phyloP scores from a whole-genome alignment of 1,139 yeast genomes.

The Sugiyamaella grinbergsii region DNA sequence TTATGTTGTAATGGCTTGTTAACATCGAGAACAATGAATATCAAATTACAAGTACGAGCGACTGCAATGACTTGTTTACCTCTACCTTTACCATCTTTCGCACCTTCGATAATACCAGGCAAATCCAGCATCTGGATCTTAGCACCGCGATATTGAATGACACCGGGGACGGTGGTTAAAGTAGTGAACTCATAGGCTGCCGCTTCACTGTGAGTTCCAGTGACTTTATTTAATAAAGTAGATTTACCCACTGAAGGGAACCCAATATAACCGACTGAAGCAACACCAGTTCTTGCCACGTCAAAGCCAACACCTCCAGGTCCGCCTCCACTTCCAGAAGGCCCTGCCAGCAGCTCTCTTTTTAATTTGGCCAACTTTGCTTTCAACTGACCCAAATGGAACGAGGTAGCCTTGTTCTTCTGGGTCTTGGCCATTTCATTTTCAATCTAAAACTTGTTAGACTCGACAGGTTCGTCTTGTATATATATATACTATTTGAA shows the following conservation, averaged over 20 bases:
- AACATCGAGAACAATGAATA: constrained; percentile 92
- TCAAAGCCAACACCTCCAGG: constrained; percentile 90
- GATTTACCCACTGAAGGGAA: constrained; percentile 97
- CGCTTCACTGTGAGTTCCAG: constrained; percentile 95
- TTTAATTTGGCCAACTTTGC: constrained; percentile 94
- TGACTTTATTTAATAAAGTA: constrained; percentile 79
- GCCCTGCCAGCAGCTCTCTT: constrained; percentile 83
- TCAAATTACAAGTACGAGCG: constrained; percentile 90
- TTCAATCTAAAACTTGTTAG: constrained; percentile 54
- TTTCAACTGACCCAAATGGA: constrained; percentile 94
- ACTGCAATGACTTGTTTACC: constrained; percentile 99
- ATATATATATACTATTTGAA: not conserved
- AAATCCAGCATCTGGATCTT: constrained; percentile 96
- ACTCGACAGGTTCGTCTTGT: too few relatives aligned
- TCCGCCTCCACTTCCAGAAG: constrained; percentile 82
- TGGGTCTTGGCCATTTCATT: constrained; percentile 95
- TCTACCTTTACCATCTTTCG: constrained; percentile 98
- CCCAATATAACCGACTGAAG: constrained; percentile 95
- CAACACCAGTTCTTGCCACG: constrained; percentile 97
- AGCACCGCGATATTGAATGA: constrained; percentile 93
- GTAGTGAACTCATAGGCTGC: constrained; percentile 98
- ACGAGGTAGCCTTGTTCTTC: constrained; percentile 93
- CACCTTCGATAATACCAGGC: constrained; percentile 99
- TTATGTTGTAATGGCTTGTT: constrained; percentile 95
- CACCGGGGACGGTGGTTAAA: constrained; percentile 95